Conservation (phyloP, 441 rosid species). For the Syzygium malaccense region DNA sequence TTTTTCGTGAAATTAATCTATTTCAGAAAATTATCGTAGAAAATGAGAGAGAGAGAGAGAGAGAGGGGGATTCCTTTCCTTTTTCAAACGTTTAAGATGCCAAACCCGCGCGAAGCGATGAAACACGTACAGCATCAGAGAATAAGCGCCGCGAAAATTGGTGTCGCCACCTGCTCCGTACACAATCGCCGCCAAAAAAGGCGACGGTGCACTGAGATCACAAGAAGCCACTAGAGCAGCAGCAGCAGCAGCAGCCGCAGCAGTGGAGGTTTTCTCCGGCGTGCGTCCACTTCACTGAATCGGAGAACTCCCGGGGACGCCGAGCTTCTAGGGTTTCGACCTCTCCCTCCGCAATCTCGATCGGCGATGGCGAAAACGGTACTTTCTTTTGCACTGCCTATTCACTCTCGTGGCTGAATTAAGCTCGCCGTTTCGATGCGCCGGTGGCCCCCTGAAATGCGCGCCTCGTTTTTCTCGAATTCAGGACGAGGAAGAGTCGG, state of each 20-base stretch:
- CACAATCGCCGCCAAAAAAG: not conserved
- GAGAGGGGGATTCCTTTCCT: not conserved
- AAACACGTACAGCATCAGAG: not conserved
- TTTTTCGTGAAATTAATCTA: too few species aligned
- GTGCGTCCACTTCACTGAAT: not conserved
- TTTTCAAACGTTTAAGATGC: not conserved
- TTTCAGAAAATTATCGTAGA: not conserved
- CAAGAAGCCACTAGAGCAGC: not conserved
- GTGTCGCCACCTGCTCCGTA: not conserved
- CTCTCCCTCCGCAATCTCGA: not conserved
- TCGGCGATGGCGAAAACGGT: not conserved
- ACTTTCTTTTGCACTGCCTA: not conserved
- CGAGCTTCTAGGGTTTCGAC: not conserved
- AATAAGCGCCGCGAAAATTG: not conserved
- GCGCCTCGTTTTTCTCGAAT: not conserved
- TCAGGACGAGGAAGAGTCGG: conserved; percentile 21
- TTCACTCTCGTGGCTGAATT: not conserved
- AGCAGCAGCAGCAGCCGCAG: not conserved
- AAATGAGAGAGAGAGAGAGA: not conserved
- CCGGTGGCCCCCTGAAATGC: not conserved
- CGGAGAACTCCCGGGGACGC: not conserved
- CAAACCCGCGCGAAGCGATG: not conserved
- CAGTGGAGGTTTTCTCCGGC: not conserved
- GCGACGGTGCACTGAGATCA: not conserved
- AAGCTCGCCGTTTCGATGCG: not conserved